Base-by-base conservation (phyloP, 305 asterid genomes). In the Coffea humblotiana region DNA sequence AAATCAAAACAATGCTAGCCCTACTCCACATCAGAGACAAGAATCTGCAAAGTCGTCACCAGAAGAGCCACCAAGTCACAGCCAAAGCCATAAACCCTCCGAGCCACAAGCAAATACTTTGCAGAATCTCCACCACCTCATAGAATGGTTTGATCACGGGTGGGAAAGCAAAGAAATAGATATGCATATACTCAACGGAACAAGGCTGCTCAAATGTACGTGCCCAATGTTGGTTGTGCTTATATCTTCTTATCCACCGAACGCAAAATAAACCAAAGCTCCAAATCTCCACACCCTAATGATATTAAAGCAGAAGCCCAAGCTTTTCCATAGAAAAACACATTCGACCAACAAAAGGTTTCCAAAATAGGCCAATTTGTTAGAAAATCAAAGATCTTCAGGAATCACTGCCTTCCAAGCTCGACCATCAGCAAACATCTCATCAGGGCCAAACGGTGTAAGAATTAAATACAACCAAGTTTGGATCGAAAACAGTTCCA, bases 371-470 rank as follows among this genome's bases (percentile, higher is more conserved):
- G 87, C 80, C 77, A 85, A 56, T 77, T 85, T 48, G 80, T 72
- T 35, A 87, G 14, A 56, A 72, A 47, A 69, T 72, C 75, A 81
- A 1, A 87, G 87, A 58, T 87, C 88, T 66, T 87, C 87, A 75
- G 83, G 82, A 88, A 87, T 85, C 35, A 87, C 90, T 8, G 83
- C 77, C 19, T 86, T 87, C 84, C 83, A 83, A 21, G 90, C 88
- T 68, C 88, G 84, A 75, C 83, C 82, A 77, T 85, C 87, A 10
- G 90, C 90, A 72, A 85, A 87, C 13, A 87, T 87, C 88, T 87
- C 80, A 87, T 64, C 70, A 87, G 88, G 54, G 87, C 88, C 16
- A 87, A 77, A 87, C 47, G 83, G 71, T 21, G 87, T 83, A 3
- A 87, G 82, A 37, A 87, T 51, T 52, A 87, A 78, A 81, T 87